Evolutionary conservation across 345 rosid species (phyloP).

Genomic region (Lepidium aucheri): DNA sequence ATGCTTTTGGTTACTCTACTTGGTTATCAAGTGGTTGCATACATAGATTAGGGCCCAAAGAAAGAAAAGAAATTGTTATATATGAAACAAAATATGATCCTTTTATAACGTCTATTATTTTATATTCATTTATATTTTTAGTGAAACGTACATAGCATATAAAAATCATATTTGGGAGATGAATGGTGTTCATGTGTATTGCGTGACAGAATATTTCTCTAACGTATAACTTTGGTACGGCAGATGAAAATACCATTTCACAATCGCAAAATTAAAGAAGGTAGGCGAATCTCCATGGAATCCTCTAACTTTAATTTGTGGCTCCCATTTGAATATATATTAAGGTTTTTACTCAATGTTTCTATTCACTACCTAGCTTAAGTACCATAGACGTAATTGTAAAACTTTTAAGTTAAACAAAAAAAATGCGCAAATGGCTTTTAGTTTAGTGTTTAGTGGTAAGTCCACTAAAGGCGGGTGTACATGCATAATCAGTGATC

Average conservation of each 20-base stretch:
- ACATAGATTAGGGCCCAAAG: too few relatives aligned
- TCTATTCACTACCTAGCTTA: not conserved
- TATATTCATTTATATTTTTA: not conserved
- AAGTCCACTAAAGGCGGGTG: too few relatives aligned
- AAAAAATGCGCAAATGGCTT: too few relatives aligned
- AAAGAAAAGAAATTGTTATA: too few relatives aligned
- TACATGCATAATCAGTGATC: too few relatives aligned
- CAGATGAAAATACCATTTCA: constrained; percentile 1
- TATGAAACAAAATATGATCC: too few relatives aligned
- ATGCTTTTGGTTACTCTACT: not conserved
- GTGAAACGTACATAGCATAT: not conserved
- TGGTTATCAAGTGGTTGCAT: too few relatives aligned
- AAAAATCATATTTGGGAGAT: not conserved
- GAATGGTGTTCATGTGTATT: not conserved
- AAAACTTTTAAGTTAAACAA: not conserved
- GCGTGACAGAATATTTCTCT: constrained; percentile 1
- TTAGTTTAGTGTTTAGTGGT: too few relatives aligned
- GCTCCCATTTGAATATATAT: not conserved
- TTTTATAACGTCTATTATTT: too few relatives aligned
- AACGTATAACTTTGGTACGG: not conserved
- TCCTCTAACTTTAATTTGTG: not conserved
- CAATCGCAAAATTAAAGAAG: constrained; percentile 10
- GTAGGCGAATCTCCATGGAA: constrained; percentile 23
- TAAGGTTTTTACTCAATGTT: not conserved
- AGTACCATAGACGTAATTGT: not conserved